Base-by-base conservation (phyloP, 768 basidiomycete species). In the Pulveroboletus sp. region DNA sequence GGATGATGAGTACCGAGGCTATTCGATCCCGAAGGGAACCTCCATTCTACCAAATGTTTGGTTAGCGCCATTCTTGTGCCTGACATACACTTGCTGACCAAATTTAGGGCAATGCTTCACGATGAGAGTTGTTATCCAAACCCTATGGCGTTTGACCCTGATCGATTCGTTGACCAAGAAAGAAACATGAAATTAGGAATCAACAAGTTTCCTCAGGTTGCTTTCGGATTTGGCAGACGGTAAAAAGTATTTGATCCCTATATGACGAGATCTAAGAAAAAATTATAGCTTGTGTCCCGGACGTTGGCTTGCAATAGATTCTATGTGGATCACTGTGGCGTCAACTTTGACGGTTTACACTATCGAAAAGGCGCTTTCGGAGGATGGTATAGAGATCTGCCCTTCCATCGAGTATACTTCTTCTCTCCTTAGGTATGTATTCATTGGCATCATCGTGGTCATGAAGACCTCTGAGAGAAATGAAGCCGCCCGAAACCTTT, bases 1-100 rank as follows among this genome's bases (percentile, higher is more conserved):
- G 41, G 76, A 78, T 14, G 78, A 79, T 46, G 69, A 69, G 13
- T 79, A 78, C 50, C 48, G 56, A 12, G 76, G 73, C 2, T 75
- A 72, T 52, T 56, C 53, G 16, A 74, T 80, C 25, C 79, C 79
- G 2, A 70, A 71, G 40, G 72, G 70, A 11, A 67, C 75, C 2
- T 73, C 73, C 4, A 54, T 78, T 16, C 53, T 78, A n/a, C 68
- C 73, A 4, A 78, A 77, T 43, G 65, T 75, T n/a, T 78, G 76
- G 75, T 75, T 46, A 51, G 63, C 38, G 12, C 8, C 16, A 1
- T 34, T 17, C 57, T 27, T 29, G 25, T 5, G 9, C 27, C 43
- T 64, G 24, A 17, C 34, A 5, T n/a, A 32, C 19, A n/a, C 39
- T 67, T 41, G 51, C 39, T 53, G 16, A 57, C 31, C 13, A 8